Evolutionary conservation across 768 basidiomycete genomes (phyloP).

Genomic region (Calocybe cyanea): DNA sequence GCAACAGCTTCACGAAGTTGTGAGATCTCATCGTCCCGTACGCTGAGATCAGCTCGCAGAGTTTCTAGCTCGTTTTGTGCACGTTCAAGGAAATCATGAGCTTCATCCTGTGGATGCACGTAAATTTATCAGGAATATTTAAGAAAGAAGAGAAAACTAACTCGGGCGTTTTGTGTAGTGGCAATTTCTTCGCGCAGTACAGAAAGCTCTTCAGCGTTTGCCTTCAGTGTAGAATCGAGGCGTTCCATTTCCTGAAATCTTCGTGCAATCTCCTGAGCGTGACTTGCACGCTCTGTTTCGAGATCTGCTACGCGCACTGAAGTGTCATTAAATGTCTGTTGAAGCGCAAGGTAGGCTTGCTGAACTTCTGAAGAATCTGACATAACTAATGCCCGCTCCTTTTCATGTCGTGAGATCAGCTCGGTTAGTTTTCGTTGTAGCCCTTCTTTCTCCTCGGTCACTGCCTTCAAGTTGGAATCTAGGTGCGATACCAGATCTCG

Average conservation of each 20-base stretch:
- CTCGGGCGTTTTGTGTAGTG: slow-evolving; percentile 37
- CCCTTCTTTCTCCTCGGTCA: slow-evolving; percentile 46
- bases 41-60: slow-evolving; percentile 57
- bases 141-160: slow-evolving; percentile 16
- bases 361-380: slow-evolving; percentile 57
- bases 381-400: slow-evolving; percentile 45
- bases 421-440: slow-evolving; percentile 42
- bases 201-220: slow-evolving; percentile 52
- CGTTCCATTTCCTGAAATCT: slow-evolving; percentile 58
- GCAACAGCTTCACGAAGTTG: slow-evolving; percentile 46
- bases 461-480: slow-evolving; percentile 55
- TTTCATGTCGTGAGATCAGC: slow-evolving; percentile 44
- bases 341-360: slow-evolving; percentile 56
- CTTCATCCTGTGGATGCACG: slow-evolving; percentile 45
- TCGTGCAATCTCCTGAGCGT: slow-evolving; percentile 52
- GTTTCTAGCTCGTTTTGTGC: slow-evolving; percentile 69
- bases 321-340: slow-evolving; percentile 55
- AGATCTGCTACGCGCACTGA: slow-evolving; percentile 51
- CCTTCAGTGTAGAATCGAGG: slow-evolving; percentile 38
- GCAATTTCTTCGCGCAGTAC: slow-evolving; percentile 50
- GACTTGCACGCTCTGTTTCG: slow-evolving; percentile 61
- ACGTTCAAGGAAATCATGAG: slow-evolving; percentile 56
- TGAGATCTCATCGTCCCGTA: slow-evolving; percentile 67
- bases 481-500: slow-evolving; percentile 60
- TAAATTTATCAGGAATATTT: neutral